Evolutionary conservation across 306 rosid genomes (phyloP).

Genomic region (Vicia sativa): DNA sequence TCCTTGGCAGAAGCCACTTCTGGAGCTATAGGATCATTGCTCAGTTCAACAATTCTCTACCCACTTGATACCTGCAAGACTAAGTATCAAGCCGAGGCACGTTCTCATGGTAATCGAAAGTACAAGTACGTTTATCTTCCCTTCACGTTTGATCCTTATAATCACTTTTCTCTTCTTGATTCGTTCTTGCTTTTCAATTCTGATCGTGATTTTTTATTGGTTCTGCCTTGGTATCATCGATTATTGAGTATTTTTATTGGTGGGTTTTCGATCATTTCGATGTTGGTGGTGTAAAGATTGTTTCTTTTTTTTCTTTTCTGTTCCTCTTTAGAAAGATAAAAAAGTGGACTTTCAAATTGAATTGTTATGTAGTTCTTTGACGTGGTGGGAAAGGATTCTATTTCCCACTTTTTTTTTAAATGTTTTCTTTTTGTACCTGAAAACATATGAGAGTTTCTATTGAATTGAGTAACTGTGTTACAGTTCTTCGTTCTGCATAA

Average conservation of each 20-base stretch:
- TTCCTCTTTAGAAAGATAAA: background rate
- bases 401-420: background rate
- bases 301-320: background rate
- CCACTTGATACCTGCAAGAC: constrained; percentile 97
- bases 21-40: constrained; percentile 91
- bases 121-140: constrained; percentile 48
- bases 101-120: constrained; percentile 62
- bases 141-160: constrained; percentile 20
- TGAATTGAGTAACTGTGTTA: constrained; percentile 16
- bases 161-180: background rate
- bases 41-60: constrained; percentile 90
- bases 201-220: background rate
- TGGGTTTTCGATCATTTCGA: background rate
- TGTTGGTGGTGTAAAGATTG: background rate
- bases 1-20: constrained; percentile 97
- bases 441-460: background rate
- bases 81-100: constrained; percentile 90
- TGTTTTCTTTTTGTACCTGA: background rate
- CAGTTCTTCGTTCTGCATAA: background rate
- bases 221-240: constrained; percentile 3
- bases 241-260: background rate
- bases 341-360: background rate
- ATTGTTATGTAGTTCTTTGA: constrained; percentile 11
- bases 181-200: background rate
- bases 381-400: background rate